Conservation (phyloP, 2,329 filamentous ascomycete species). For the Epichloe sibirici region DNA sequence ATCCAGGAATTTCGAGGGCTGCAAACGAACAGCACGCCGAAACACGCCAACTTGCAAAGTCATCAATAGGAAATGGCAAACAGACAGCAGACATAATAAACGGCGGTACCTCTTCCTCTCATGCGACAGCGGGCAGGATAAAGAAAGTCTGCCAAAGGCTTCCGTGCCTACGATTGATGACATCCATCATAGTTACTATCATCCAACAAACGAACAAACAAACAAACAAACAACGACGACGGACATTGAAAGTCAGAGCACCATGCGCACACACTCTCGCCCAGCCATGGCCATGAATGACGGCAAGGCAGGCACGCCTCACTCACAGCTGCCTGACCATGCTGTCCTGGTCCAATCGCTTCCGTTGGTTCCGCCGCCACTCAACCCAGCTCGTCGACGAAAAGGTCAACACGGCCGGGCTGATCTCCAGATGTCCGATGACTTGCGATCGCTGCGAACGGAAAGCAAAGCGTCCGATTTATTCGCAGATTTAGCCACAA, state of each 20-base stretch:
- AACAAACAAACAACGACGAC: too few species aligned
- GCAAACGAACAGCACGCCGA: background rate
- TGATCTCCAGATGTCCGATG: background rate
- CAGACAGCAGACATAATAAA: background rate
- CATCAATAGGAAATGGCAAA: background rate
- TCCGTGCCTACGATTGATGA: background rate
- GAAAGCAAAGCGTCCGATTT: conserved; percentile 7
- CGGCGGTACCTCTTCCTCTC: background rate
- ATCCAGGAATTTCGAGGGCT: background rate
- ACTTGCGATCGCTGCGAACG: background rate
- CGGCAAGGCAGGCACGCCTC: background rate
- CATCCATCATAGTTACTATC: background rate
- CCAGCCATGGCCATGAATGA: background rate
- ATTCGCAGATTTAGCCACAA: conserved; percentile 8
- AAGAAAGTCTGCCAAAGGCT: background rate
- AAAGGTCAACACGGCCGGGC: background rate
- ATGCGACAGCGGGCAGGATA: background rate
- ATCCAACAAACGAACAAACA: background rate
- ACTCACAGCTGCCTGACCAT: conserved; percentile 1
- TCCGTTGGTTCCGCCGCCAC: conserved; percentile 3
- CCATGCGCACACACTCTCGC: background rate
- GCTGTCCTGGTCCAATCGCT: background rate
- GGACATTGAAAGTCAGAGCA: background rate
- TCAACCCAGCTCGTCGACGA: conserved; percentile 3
- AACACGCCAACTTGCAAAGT: background rate